Evolutionary conservation across 1,139 yeast genomes (phyloP).

Genomic region (Eremothecium sinecaudum): DNA sequence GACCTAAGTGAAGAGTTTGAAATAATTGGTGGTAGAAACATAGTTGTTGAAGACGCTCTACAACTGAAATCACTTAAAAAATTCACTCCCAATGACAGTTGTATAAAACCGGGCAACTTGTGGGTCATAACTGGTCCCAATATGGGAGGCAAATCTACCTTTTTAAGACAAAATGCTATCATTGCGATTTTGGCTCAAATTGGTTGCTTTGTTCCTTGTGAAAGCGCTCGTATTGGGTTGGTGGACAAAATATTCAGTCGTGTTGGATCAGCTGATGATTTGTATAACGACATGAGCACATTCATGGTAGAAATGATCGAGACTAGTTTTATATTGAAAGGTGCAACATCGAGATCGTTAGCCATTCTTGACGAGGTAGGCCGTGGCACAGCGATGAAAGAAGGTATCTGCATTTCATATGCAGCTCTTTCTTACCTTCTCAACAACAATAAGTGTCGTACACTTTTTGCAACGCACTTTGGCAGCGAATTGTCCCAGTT

Average conservation of each 20-base stretch:
- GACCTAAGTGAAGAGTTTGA: constrained; percentile 39
- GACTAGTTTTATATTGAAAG: constrained; percentile 64
- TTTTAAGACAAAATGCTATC: constrained; percentile 76
- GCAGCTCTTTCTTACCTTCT: constrained; percentile 60
- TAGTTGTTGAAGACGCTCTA: constrained; percentile 80
- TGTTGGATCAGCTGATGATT: constrained; percentile 85
- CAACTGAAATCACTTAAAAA: constrained; percentile 31
- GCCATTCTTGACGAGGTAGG: constrained; percentile 96
- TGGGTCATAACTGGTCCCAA: constrained; percentile 94
- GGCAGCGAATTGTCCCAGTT: constrained; percentile 54
- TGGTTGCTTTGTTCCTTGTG: constrained; percentile 84
- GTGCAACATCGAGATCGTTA: constrained; percentile 67
- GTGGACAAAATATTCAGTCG: constrained; percentile 84
- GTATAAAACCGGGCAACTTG: constrained; percentile 32
- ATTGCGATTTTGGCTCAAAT: constrained; percentile 80
- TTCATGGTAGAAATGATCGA: constrained; percentile 99
- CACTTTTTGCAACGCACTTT: constrained; percentile 90
- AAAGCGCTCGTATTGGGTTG: constrained; percentile 58
- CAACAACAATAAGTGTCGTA: constrained; percentile 52
- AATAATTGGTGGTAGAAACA: constrained; percentile 61
- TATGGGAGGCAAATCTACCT: constrained; percentile 97
- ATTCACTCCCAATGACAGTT: constrained; percentile 61
- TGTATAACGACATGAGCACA: constrained; percentile 78
- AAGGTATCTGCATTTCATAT: constrained; percentile 85
- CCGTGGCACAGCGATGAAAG: constrained; percentile 83